These are phyloP conservation scores for Blastobotrys niveus DNA, from an alignment of 1,139 yeast species.

Conservation along the genomic window DNA sequence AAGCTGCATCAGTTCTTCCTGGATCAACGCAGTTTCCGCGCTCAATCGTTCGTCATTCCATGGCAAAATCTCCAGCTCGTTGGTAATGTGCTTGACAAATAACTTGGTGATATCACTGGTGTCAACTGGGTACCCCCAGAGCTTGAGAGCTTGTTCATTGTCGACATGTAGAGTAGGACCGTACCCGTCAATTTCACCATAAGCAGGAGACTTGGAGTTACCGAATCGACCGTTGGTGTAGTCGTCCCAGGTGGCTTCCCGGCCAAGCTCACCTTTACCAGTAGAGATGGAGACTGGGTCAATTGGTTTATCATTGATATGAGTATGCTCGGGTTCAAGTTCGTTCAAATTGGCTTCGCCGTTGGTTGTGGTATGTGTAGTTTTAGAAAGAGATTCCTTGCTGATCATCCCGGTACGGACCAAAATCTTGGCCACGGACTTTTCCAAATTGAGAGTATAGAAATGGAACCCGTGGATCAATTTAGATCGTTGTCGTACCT, in stretches of 20 bases:
- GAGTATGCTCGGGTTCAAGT: constrained; percentile 7
- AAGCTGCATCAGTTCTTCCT: constrained; percentile 77
- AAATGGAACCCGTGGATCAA: constrained; percentile 80
- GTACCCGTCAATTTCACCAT: constrained; percentile 96
- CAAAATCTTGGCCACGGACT: constrained; percentile 80
- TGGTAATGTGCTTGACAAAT: constrained; percentile 69
- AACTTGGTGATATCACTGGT: constrained; percentile 58
- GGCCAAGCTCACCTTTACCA: constrained; percentile 80
- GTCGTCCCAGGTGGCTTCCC: constrained; percentile 98
- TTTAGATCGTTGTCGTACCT: constrained; percentile 17
- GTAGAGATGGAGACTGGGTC: constrained; percentile 67
- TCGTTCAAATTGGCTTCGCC: background rate
- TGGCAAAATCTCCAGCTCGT: constrained; percentile 73
- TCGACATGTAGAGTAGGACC: constrained; percentile 84
- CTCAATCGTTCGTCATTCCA: constrained; percentile 86
- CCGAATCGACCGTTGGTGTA: constrained; percentile 98
- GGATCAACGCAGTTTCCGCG: constrained; percentile 87
- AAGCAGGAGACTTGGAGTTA: constrained; percentile 92
- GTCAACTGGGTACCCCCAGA: constrained; percentile 82
- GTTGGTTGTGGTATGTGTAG: background rate
- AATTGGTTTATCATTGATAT: background rate
- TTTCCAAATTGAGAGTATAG: constrained; percentile 83
- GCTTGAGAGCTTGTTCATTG: constrained; percentile 58
- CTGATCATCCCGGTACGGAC: constrained; percentile 42
- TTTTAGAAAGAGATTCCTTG: too few relatives aligned